These are phyloP conservation scores for Calonectria pteridis DNA, from an alignment of 2,329 filamentous ascomycete species.

Conservation along the genomic window DNA sequence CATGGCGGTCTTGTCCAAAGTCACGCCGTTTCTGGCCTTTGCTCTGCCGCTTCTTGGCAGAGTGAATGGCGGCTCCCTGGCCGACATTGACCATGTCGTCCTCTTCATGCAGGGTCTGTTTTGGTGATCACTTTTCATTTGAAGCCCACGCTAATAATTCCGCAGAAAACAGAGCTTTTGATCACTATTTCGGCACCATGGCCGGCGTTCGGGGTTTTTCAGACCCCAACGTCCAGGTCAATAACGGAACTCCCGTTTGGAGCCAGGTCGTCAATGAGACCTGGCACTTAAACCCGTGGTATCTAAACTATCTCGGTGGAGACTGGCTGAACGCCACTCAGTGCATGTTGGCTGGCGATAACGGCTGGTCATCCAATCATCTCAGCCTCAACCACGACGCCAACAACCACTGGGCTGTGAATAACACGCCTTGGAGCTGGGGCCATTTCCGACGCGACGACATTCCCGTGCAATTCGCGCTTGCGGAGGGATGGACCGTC, in stretches of 20 bases:
- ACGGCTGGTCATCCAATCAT: constrained; percentile 66
- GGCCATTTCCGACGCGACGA: constrained; percentile 64
- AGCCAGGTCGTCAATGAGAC: neutral
- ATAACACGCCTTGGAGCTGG: constrained; percentile 67
- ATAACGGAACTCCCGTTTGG: constrained; percentile 13
- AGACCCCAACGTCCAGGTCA: constrained; percentile 64
- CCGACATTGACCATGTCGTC: constrained; percentile 67
- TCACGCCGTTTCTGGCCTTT: neutral
- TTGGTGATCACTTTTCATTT: neutral
- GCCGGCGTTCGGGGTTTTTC: constrained; percentile 66
- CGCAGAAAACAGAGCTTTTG: constrained; percentile 53
- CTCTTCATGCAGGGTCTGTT: constrained; percentile 65
- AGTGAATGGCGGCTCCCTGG: constrained; percentile 1
- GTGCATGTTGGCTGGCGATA: constrained; percentile 65
- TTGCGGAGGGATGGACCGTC: constrained; percentile 66
- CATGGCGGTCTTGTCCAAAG: neutral
- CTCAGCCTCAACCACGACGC: constrained; percentile 62
- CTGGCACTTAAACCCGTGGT: constrained; percentile 60
- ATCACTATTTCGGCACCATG: constrained; percentile 68
- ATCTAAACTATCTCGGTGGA: constrained; percentile 67
- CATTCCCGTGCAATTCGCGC: constrained; percentile 66
- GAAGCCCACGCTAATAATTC: neutral
- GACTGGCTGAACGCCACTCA: constrained; percentile 64
- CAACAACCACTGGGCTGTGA: constrained; percentile 66
- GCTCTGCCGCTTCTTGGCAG: neutral